These are phyloP conservation scores for Coemansia javaensis DNA, from an alignment of 192 early-diverging fungal species.

Conservation along the genomic window DNA sequence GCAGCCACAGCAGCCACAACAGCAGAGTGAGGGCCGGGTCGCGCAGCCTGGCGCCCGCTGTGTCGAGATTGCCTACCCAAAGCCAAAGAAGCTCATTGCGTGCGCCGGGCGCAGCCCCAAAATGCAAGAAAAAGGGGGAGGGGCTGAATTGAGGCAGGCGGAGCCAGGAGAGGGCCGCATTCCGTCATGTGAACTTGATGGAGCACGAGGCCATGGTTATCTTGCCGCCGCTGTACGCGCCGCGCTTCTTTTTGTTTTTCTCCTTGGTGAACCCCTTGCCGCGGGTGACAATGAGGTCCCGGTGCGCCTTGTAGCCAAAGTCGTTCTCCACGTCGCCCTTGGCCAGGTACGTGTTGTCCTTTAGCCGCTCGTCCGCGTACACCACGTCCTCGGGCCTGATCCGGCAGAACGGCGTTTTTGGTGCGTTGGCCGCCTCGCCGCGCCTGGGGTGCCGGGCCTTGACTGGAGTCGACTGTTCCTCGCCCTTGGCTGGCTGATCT, in stretches of 20 bases:
- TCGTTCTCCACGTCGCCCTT: conserved; percentile 65
- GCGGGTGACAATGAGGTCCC: conserved; percentile 82
- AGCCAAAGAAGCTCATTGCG: conserved; percentile 51
- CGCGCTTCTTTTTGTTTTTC: conserved; percentile 97
- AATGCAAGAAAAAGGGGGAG: background rate
- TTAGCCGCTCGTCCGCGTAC: conserved; percentile 72
- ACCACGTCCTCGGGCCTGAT: conserved; percentile 75
- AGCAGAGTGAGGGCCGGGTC: too few relatives aligned
- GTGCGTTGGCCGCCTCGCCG: conserved; percentile 15
- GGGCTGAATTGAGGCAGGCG: background rate
- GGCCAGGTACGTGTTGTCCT: conserved; percentile 74
- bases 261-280: conserved; percentile 92
- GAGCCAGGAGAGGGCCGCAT: too few relatives aligned
- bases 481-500: too few relatives aligned
- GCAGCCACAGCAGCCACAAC: too few relatives aligned
- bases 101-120: background rate
- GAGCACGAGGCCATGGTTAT: conserved; percentile 83
- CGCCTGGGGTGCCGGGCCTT: conserved; percentile 6
- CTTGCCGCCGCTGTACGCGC: conserved; percentile 86
- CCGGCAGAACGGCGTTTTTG: conserved; percentile 74
- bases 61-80: conserved; percentile 33
- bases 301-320: conserved; percentile 91
- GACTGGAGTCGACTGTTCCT: background rate
- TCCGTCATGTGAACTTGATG: conserved; percentile 69
- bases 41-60: too few relatives aligned